Conservation (phyloP, 805 yeast genomes). For the Nakazawaea wyomingensis region DNA sequence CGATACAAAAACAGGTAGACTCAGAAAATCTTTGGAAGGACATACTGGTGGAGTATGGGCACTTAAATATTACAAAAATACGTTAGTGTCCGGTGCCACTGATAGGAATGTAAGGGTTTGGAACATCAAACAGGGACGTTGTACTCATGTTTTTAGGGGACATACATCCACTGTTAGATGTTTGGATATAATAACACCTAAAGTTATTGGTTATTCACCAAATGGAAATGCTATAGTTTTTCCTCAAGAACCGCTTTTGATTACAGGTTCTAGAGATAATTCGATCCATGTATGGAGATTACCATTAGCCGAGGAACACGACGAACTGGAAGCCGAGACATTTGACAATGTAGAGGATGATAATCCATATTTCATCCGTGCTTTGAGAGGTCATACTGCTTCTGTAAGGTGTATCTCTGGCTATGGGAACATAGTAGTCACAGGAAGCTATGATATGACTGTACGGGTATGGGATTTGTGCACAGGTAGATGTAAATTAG, state of each 20-base stretch:
- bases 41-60: conserved; percentile 99
- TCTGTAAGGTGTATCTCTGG: conserved; percentile 88
- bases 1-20: conserved; percentile 66
- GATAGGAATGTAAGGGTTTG: conserved; percentile 92
- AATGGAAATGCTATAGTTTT: conserved; percentile 49
- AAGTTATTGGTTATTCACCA: conserved; percentile 55
- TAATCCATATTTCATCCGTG: conserved; percentile 64
- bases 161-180: conserved; percentile 93
- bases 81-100: conserved; percentile 89
- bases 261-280: conserved; percentile 86
- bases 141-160: conserved; percentile 89
- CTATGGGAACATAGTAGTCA: conserved; percentile 72
- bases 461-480: conserved; percentile 90
- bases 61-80: conserved; percentile 74
- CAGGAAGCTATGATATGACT: conserved; percentile 87
- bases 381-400: conserved; percentile 69
- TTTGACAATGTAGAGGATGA: conserved; percentile 32
- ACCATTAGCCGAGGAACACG: conserved; percentile 43
- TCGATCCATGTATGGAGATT: conserved; percentile 71
- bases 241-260: conserved; percentile 63
- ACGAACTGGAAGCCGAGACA: conserved; percentile 31
- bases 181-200: conserved; percentile 73
- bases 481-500: conserved; percentile 66
- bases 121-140: conserved; percentile 79
- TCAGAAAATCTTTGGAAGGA: conserved; percentile 61